Evolutionary conservation across 495 filamentous ascomycete species (phyloP).

Genomic region (Penicillium turbatum): DNA sequence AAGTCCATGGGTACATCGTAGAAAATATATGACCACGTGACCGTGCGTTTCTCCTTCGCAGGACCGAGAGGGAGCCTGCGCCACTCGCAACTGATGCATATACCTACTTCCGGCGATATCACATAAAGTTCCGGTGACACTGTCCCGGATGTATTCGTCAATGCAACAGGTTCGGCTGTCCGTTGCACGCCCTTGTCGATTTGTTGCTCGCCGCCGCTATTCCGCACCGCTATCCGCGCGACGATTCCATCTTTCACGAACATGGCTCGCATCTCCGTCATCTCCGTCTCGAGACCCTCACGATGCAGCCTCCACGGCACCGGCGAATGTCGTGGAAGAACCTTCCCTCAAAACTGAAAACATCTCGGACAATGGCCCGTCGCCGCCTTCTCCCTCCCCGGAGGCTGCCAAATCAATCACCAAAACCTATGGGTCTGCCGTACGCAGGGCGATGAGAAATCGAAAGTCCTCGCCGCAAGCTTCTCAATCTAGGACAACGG

Average conservation of each 20-base stretch:
- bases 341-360: constrained; percentile 23
- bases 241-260: constrained; percentile 36
- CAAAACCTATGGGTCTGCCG: constrained; percentile 38
- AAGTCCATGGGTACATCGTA: not conserved
- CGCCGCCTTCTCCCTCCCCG: constrained; percentile 13
- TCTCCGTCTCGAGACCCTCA: constrained; percentile 33
- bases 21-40: constrained; percentile 2
- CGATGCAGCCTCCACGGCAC: constrained; percentile 18
- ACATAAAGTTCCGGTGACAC: constrained; percentile 26
- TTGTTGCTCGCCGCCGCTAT: constrained; percentile 43
- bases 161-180: constrained; percentile 37
- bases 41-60: not conserved
- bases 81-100: constrained; percentile 17
- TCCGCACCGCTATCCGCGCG: constrained; percentile 28
- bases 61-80: not conserved
- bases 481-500: constrained; percentile 15
- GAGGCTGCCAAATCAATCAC: constrained; percentile 21
- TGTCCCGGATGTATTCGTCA: constrained; percentile 43
- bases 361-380: constrained; percentile 7
- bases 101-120: constrained; percentile 18
- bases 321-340: constrained; percentile 22
- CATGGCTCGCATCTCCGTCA: constrained; percentile 33
- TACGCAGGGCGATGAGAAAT: constrained; percentile 40
- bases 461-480: constrained; percentile 23
- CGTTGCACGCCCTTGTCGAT: constrained; percentile 40